phyloP scores from a whole-genome alignment of 352 stramenopile species.

The Globisporangium nunn region DNA sequence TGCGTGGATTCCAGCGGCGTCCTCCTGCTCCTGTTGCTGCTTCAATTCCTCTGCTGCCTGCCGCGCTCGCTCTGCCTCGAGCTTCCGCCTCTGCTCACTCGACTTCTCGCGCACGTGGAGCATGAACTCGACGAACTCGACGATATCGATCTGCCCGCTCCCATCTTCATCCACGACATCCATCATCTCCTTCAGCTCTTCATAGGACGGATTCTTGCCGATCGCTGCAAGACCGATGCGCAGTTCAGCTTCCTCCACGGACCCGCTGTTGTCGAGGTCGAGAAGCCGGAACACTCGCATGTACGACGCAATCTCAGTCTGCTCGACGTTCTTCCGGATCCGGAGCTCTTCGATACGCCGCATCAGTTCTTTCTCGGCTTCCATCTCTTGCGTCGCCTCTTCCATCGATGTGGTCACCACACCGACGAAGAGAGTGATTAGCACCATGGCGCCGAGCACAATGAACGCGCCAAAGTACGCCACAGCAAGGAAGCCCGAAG shows the following conservation, averaged over 20 bases:
- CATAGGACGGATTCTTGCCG: slow-evolving; percentile 69
- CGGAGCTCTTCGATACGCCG: slow-evolving; percentile 54
- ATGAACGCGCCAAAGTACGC: slow-evolving; percentile 83
- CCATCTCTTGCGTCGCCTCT: slow-evolving; percentile 84
- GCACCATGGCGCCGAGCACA: slow-evolving; percentile 78
- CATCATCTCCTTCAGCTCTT: slow-evolving; percentile 85
- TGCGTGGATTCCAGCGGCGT: neutral
- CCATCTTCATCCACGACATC: slow-evolving; percentile 80
- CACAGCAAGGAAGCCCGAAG: slow-evolving; percentile 36
- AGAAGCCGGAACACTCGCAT: slow-evolving; percentile 82
- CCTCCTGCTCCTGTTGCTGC: slow-evolving; percentile 4
- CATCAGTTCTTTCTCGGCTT: slow-evolving; percentile 59
- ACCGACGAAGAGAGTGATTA: slow-evolving; percentile 91
- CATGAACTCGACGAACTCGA: slow-evolving; percentile 87
- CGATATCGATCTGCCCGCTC: slow-evolving; percentile 80
- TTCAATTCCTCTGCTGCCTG: slow-evolving; percentile 11
- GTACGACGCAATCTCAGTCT: slow-evolving; percentile 47
- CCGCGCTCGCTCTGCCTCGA: slow-evolving; percentile 6
- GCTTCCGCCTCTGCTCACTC: slow-evolving; percentile 29
- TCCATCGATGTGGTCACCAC: slow-evolving; percentile 89
- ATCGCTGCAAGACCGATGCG: slow-evolving; percentile 74
- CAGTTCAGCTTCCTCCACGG: slow-evolving; percentile 80
- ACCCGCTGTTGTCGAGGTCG: slow-evolving; percentile 76
- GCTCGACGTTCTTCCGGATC: slow-evolving; percentile 43
- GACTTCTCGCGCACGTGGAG: slow-evolving; percentile 73